phyloP scores from a whole-genome alignment of 1,139 yeast species.

The Geotrichum citri-aurantii region DNA sequence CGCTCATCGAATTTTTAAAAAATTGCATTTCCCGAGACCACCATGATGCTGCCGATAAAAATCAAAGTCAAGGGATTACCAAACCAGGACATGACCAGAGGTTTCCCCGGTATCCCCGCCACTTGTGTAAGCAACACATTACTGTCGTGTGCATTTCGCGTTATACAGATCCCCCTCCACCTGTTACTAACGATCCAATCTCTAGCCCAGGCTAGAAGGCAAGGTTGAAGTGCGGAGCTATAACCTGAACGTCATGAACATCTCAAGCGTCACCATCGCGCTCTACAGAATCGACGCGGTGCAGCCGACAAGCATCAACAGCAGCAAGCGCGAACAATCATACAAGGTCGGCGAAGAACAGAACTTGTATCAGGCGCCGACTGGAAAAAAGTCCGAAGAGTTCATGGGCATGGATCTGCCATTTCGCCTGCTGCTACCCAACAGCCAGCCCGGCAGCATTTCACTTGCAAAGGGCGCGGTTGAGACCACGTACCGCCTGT shows the following conservation, averaged over 20 bases:
- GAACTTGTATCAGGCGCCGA: slow-evolving; percentile 29
- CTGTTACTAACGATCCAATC: neutral
- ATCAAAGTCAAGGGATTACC: slow-evolving; percentile 37
- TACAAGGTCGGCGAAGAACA: slow-evolving; percentile 35
- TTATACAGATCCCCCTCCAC: neutral
- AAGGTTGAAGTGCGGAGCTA: slow-evolving; percentile 36
- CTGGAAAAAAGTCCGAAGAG: slow-evolving; percentile 25
- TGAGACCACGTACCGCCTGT: slow-evolving; percentile 35
- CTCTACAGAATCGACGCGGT: slow-evolving; percentile 39
- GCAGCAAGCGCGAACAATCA: slow-evolving; percentile 35
- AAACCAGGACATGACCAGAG: slow-evolving; percentile 39
- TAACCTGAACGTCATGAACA: slow-evolving; percentile 26
- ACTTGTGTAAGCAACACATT: slow-evolving; percentile 30
- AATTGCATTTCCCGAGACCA: neutral
- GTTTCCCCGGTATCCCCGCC: slow-evolving; percentile 41
- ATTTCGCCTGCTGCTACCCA: slow-evolving; percentile 36
- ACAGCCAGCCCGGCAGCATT: slow-evolving; percentile 37
- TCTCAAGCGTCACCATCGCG: slow-evolving; percentile 34
- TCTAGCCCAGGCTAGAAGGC: slow-evolving; percentile 38
- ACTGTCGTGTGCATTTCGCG: too few species aligned
- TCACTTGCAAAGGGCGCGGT: slow-evolving; percentile 32
- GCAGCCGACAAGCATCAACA: slow-evolving; percentile 32
- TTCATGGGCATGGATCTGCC: slow-evolving; percentile 38
- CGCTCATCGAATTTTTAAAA: neutral
- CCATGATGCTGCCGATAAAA: slow-evolving; percentile 27